These are phyloP conservation scores for Allium cepa DNA, from an alignment of 106 monocot species.

Conservation along the genomic window DNA sequence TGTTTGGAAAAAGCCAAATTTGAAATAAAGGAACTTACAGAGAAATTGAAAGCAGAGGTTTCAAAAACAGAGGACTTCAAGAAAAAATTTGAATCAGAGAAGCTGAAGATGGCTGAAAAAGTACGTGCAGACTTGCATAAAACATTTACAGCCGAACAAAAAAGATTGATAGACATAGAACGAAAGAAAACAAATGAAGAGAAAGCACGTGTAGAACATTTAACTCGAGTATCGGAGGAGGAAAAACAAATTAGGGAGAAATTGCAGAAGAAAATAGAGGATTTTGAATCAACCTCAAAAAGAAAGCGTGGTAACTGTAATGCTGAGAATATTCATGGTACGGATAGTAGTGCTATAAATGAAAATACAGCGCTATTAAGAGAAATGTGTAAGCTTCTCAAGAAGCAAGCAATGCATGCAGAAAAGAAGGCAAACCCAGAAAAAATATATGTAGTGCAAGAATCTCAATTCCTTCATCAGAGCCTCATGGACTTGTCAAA, in stretches of 20 bases:
- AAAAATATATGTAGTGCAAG: conserved; percentile 47
- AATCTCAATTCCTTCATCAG: conserved; percentile 50
- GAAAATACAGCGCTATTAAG: conserved; percentile 39
- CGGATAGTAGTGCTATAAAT: conserved; percentile 5
- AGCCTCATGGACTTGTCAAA: conserved; percentile 38
- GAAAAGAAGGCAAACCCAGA: conserved; percentile 54
- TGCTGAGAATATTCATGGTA: conserved; percentile 5
- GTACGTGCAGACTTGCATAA: conserved; percentile 42
- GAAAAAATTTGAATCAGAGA: conserved; percentile 54
- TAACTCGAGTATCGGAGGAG: conserved; percentile 39
- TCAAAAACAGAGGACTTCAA: conserved; percentile 27
- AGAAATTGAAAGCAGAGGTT: conserved; percentile 28
- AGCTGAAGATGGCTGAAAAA: conserved; percentile 51
- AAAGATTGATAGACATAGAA: conserved; percentile 35
- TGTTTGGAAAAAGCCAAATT: conserved; percentile 38
- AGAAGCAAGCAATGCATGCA: conserved; percentile 50
- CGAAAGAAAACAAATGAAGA: conserved; percentile 42
- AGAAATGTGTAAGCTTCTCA: conserved; percentile 63
- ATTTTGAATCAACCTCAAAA: conserved; percentile 6
- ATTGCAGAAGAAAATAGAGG: conserved; percentile 40
- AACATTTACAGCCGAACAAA: conserved; percentile 34
- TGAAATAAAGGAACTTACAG: conserved; percentile 54
- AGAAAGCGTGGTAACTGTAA: conserved; percentile 1
- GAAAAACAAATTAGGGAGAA: conserved; percentile 43
- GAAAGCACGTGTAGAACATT: conserved; percentile 32